phyloP scores from a whole-genome alignment of 169 alveolate genomes.

The Eimeria acervulina region DNA sequence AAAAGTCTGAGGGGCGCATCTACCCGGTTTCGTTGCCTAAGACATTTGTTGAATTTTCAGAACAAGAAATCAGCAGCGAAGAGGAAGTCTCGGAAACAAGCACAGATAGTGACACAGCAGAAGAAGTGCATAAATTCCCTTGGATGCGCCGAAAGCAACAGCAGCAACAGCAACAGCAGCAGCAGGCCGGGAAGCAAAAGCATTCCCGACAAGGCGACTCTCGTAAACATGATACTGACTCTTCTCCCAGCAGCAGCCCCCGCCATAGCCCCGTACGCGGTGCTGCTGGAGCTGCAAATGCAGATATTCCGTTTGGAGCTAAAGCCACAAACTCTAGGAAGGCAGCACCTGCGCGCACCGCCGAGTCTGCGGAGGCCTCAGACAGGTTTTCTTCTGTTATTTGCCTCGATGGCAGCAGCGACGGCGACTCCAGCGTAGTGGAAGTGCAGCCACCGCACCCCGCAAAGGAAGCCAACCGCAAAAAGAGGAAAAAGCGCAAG shows the following conservation, averaged over 20 bases:
- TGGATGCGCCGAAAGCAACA: constrained; percentile 37
- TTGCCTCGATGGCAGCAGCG: constrained; percentile 39
- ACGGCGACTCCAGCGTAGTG: constrained; percentile 27
- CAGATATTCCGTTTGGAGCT: not conserved
- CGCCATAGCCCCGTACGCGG: not conserved
- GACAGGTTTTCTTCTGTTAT: not conserved
- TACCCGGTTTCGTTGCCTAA: not conserved
- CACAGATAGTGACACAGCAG: not conserved
- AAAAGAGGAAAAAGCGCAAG: constrained; percentile 19
- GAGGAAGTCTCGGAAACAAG: not conserved
- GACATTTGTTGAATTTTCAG: not conserved
- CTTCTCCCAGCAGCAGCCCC: constrained; percentile 54
- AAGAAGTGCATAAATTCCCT: not conserved
- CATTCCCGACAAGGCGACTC: not conserved
- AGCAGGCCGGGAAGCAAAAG: not conserved
- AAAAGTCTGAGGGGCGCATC: not conserved
- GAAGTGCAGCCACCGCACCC: constrained; percentile 15
- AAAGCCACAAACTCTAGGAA: not conserved
- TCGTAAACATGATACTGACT: not conserved
- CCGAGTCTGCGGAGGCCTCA: not conserved
- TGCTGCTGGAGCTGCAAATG: not conserved
- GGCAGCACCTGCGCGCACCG: not conserved
- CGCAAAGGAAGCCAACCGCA: not conserved
- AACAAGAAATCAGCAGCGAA: not conserved
- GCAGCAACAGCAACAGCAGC: not conserved